These are phyloP conservation scores for Picea sitchensis DNA, from an alignment of 75 land plant genomes.

Conservation along the genomic window DNA sequence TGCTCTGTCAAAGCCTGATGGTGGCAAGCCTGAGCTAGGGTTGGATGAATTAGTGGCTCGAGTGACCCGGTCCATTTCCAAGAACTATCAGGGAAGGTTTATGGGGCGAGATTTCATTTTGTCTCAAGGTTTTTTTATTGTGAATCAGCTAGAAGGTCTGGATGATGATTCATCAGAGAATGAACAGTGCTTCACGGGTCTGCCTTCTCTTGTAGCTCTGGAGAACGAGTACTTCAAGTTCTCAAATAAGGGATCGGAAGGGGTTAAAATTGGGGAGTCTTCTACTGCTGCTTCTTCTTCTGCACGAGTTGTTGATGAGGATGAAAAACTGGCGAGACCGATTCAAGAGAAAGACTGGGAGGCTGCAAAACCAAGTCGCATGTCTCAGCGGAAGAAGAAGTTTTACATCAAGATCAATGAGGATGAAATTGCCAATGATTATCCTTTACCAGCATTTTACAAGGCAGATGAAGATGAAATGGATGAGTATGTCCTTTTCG, in stretches of 20 bases:
- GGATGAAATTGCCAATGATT: slow-evolving; percentile 90
- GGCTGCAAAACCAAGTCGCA: slow-evolving; percentile 28
- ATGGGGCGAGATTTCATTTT: slow-evolving; percentile 62
- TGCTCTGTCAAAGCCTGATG: slow-evolving; percentile 58
- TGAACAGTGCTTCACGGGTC: slow-evolving; percentile 52
- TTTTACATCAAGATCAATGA: slow-evolving; percentile 93
- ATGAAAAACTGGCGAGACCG: slow-evolving; percentile 73
- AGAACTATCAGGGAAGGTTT: slow-evolving; percentile 27
- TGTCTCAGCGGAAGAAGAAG: slow-evolving; percentile 33
- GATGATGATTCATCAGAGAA: slow-evolving; percentile 54
- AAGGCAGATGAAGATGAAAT: slow-evolving; percentile 60
- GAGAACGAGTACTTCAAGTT: slow-evolving; percentile 42
- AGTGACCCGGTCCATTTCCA: slow-evolving; percentile 60
- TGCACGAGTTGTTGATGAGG: slow-evolving; percentile 43
- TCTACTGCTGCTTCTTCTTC: background rate
- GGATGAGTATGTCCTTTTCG: slow-evolving; percentile 84
- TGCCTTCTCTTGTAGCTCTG: slow-evolving; percentile 65
- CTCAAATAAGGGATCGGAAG: slow-evolving; percentile 15
- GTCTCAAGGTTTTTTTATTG: slow-evolving; percentile 65
- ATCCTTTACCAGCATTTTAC: slow-evolving; percentile 87
- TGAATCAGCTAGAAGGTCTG: slow-evolving; percentile 64
- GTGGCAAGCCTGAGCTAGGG: slow-evolving; percentile 69
- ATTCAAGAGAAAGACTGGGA: slow-evolving; percentile 85
- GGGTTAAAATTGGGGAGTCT: slow-evolving; percentile 13
- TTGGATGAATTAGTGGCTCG: slow-evolving; percentile 80